Evolutionary conservation across 2,329 filamentous ascomycete species (phyloP), one percentile per base, ranked within the genome.

Genomic region (Epichloe sibirici): DNA sequence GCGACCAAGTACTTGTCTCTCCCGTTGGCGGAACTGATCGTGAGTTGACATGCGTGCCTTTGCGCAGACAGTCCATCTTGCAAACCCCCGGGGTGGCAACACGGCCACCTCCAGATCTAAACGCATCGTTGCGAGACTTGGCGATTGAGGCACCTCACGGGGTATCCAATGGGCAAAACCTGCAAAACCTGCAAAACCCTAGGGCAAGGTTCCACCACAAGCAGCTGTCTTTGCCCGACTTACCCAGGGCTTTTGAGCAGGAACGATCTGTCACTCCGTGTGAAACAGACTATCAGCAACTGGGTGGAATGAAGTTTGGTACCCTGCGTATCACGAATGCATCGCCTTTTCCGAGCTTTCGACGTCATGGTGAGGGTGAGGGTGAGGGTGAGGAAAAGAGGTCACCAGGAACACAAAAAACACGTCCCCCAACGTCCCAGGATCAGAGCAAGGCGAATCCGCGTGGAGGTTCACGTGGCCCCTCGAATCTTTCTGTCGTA

Each of bases 321-420:
- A 79, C 79, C 2, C 60, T 85, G 48, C 75, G 78, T 38, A 83
- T 85, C 52, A 82, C 72, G 23, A 85, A 85, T 62, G 81, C 79
- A 13, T 68, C 70, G 3, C 81, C 81, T 2, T 64, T 65, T 13
- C 65, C 67, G n/a, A 79, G 74, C 58, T 64, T 49, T 37, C 44
- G 28, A 7, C 11, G n/a, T 13, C 55, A 55, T 51, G 46, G 28
- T 39, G 38, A 46, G 5, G 43, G 47, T 8, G 31, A 39, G 11
- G 17, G 17, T 17, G 23, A 31, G 28, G 28, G 31, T 11, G 8
- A 31, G 31, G 31, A 31, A 11, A 31, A 31, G 28, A 31, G 28
- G 28, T 31, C 43, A 37, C 12, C 17, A 9, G 28, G 17, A 15
- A 47, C 11, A 5, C 23, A 37, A 9, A 45, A 28, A 5, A 25